phyloP scores from a whole-genome alignment of 371 early-diverging fungal species.

The Mortierella sp. region DNA sequence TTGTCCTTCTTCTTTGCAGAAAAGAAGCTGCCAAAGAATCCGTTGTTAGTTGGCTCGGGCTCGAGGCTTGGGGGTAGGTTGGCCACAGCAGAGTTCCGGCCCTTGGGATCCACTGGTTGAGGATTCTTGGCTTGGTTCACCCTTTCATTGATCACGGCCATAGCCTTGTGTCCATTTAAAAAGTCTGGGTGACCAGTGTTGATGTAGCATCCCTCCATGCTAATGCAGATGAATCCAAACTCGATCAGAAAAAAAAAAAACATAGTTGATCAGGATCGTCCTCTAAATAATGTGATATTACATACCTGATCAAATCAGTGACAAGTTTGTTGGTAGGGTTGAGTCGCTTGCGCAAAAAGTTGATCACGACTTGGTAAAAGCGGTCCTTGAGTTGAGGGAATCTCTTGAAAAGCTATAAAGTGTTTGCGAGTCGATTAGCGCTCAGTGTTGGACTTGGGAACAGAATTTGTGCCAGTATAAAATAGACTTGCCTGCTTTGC shows the following conservation, averaged over 20 bases:
- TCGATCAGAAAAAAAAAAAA: constrained; percentile 4
- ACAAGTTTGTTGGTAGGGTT: constrained; percentile 96
- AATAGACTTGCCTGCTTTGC: constrained; percentile 77
- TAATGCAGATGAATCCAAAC: constrained; percentile 27
- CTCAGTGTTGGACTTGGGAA: no score
- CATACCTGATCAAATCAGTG: constrained; percentile 83
- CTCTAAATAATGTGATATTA: neutral
- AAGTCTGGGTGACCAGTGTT: constrained; percentile 99
- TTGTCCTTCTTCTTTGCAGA: constrained; percentile 67
- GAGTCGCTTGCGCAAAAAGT: constrained; percentile 91
- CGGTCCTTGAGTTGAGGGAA: constrained; percentile 95
- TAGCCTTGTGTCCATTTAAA: constrained; percentile 95
- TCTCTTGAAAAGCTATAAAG: constrained; percentile 83
- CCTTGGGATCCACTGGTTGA: constrained; percentile 40
- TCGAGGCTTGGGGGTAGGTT: constrained; percentile 60
- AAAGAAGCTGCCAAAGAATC: constrained; percentile 26
- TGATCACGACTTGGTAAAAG: constrained; percentile 91
- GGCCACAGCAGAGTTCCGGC: constrained; percentile 38
- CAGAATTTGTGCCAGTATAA: no score
- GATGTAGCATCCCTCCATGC: constrained; percentile 96
- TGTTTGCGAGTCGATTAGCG: no score
- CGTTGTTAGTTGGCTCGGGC: constrained; percentile 54
- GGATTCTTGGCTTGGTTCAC: constrained; percentile 72
- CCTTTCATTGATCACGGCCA: constrained; percentile 92
- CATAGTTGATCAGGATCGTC: neutral